Conservation (phyloP, 768 basidiomycete species). For the Hortiboletus campestris region DNA sequence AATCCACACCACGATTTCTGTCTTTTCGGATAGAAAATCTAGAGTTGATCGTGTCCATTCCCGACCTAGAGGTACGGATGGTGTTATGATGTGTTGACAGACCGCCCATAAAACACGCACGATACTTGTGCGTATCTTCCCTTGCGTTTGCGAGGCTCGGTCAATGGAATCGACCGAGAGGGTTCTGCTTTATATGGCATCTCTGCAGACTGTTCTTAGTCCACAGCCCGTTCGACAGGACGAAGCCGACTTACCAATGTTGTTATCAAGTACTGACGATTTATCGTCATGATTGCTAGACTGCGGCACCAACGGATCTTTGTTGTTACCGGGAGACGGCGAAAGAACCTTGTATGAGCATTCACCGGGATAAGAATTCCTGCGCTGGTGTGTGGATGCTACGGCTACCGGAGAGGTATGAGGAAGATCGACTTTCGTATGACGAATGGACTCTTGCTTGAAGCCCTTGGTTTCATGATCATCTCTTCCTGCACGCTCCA, state of each 20-base stretch:
- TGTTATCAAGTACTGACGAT: neutral
- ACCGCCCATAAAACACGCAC: slow-evolving; percentile 26
- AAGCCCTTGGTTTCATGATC: slow-evolving; percentile 5
- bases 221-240: neutral
- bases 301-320: slow-evolving; percentile 7
- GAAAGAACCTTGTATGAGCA: slow-evolving; percentile 7
- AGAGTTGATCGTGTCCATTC: slow-evolving; percentile 54
- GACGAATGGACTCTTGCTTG: slow-evolving; percentile 3
- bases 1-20: slow-evolving; percentile 62
- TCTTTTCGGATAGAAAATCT: slow-evolving; percentile 64
- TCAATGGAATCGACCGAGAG: slow-evolving; percentile 6
- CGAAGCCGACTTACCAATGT: slow-evolving; percentile 12
- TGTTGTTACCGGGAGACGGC: neutral
- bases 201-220: slow-evolving; percentile 10
- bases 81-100: neutral
- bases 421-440: neutral
- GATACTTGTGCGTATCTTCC: slow-evolving; percentile 53
- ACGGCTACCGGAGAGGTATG: neutral
- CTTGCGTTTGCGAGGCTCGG: slow-evolving; percentile 46
- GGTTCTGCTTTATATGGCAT: slow-evolving; percentile 9
- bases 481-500: neutral
- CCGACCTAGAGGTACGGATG: slow-evolving; percentile 17
- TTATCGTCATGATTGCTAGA: neutral
- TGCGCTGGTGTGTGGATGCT: slow-evolving; percentile 8
- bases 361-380: slow-evolving; percentile 19